Percentiles rank a stretch among this genome's conserved stretches.
Conservation (phyloP, 495 filamentous ascomycete species). For the Thermochaetoides thermophila region DNA sequence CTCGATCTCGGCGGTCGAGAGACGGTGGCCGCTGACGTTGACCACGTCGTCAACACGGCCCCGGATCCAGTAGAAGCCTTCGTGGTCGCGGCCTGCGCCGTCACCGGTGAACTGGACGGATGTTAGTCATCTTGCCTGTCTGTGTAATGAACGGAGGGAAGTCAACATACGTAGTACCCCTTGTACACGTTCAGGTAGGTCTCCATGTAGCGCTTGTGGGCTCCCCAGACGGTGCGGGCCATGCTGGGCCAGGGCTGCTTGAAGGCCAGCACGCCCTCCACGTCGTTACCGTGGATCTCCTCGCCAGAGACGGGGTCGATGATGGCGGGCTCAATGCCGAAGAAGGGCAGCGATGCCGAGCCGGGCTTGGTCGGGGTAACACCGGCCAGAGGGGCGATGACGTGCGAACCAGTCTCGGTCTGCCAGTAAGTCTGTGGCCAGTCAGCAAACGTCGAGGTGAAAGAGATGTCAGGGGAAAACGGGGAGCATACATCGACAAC, state of each 20-base stretch:
- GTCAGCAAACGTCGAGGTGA: neutral
- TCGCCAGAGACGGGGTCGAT: slow-evolving; percentile 93
- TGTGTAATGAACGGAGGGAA: too few relatives aligned
- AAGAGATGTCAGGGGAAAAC: neutral
- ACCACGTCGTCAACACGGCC: slow-evolving; percentile 97
- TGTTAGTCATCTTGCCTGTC: too few relatives aligned
- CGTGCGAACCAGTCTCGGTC: slow-evolving; percentile 95
- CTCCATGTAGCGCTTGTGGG: slow-evolving; percentile 97
- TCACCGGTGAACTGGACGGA: slow-evolving; percentile 79
- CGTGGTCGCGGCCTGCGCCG: slow-evolving; percentile 91
- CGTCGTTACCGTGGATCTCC: slow-evolving; percentile 90
- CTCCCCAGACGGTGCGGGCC: slow-evolving; percentile 95
- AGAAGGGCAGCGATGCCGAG: slow-evolving; percentile 74
- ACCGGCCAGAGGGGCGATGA: slow-evolving; percentile 64
- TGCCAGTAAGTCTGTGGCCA: slow-evolving; percentile 92
- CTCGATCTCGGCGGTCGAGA: slow-evolving; percentile 97
- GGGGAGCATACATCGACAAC: slow-evolving; percentile 70
- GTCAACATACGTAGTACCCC: slow-evolving; percentile 92
- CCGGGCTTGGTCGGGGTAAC: slow-evolving; percentile 69
- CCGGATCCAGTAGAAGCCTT: slow-evolving; percentile 99
- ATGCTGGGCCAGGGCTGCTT: slow-evolving; percentile 99
- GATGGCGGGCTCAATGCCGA: slow-evolving; percentile 95
- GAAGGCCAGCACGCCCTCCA: slow-evolving; percentile 94
- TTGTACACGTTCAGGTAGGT: slow-evolving; percentile 97
- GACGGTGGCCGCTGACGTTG: slow-evolving; percentile 88